Percentiles rank a stretch among this genome's conserved stretches.
Conservation (phyloP, 2,329 filamentous ascomycete genomes). For the Penicillium sp. region DNA sequence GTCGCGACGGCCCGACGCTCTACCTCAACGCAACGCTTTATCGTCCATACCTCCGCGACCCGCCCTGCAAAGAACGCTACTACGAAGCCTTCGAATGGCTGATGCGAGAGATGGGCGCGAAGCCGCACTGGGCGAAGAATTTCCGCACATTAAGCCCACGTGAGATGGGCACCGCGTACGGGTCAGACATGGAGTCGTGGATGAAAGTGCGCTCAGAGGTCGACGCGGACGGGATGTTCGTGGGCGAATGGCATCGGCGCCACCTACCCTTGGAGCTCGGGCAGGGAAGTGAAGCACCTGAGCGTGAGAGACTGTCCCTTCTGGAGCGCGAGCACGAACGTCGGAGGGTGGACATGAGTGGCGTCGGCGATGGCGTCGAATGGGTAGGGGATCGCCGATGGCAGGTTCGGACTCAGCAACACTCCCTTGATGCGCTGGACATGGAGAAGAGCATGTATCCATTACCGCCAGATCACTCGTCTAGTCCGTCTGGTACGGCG, state of each 20-base stretch:
- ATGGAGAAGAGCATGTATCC: constrained; percentile 7
- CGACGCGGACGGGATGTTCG: constrained; percentile 81
- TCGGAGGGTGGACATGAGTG: constrained; percentile 25
- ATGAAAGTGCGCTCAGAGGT: constrained; percentile 64
- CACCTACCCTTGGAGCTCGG: constrained; percentile 51
- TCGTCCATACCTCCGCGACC: constrained; percentile 73
- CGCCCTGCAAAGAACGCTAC: constrained; percentile 72
- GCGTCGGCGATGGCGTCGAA: constrained; percentile 41
- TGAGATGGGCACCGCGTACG: constrained; percentile 65
- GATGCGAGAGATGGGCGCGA: constrained; percentile 78
- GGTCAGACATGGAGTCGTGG: constrained; percentile 64
- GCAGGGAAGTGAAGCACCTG: constrained; percentile 13
- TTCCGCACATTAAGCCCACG: constrained; percentile 62
- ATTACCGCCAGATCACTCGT: constrained; percentile 14
- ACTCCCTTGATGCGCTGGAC: not conserved
- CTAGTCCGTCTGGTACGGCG: constrained; percentile 39
- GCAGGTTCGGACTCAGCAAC: constrained; percentile 13
- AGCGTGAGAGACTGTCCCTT: constrained; percentile 32
- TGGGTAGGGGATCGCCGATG: constrained; percentile 41
- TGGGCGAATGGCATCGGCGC: constrained; percentile 83
- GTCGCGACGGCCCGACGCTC: constrained; percentile 66
- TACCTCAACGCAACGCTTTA: constrained; percentile 92
- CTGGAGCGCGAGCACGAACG: constrained; percentile 44
- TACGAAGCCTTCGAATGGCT: constrained; percentile 89
- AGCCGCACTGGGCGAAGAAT: constrained; percentile 92